Conservation (phyloP, 257 asterid species). For the Solanum sparsipilum region DNA sequence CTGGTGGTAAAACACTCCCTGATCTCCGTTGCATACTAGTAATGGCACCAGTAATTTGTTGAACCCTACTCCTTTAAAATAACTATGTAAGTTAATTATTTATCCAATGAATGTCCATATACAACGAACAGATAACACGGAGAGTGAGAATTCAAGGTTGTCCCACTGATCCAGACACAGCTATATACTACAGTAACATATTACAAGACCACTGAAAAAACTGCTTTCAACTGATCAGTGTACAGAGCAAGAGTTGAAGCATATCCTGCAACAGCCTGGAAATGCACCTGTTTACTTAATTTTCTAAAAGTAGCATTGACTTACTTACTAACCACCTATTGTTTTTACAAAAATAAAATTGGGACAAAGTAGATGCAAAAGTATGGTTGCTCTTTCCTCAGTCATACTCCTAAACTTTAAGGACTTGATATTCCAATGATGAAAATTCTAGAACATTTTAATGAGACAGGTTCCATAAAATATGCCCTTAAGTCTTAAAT, state of each 20-base stretch:
- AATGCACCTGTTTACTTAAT: not conserved
- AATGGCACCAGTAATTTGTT: conserved; percentile 58
- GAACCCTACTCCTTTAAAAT: conserved; percentile 72
- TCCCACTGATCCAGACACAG: not conserved
- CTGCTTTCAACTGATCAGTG: not conserved
- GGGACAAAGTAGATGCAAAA: not conserved
- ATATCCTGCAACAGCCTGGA: not conserved
- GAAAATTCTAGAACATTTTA: not conserved
- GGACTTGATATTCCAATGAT: not conserved
- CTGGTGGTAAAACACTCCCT: conserved; percentile 79
- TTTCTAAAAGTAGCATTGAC: not conserved
- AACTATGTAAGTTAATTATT: conserved; percentile 25
- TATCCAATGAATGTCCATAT: conserved; percentile 2
- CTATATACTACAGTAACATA: not conserved
- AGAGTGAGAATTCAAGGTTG: not conserved
- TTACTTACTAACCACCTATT: not conserved
- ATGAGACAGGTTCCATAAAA: not conserved
- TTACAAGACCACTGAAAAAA: not conserved
- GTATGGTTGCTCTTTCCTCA: not conserved
- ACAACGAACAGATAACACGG: not conserved
- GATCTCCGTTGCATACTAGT: conserved; percentile 56
- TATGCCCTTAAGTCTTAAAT: not conserved
- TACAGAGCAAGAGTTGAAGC: not conserved
- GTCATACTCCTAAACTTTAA: not conserved
- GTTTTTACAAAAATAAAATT: not conserved